Percentiles rank a stretch among this genome's conserved stretches.
These are phyloP conservation scores for Lepidopterella palustris DNA, from an alignment of 495 filamentous ascomycete genomes.

Conservation along the genomic window DNA sequence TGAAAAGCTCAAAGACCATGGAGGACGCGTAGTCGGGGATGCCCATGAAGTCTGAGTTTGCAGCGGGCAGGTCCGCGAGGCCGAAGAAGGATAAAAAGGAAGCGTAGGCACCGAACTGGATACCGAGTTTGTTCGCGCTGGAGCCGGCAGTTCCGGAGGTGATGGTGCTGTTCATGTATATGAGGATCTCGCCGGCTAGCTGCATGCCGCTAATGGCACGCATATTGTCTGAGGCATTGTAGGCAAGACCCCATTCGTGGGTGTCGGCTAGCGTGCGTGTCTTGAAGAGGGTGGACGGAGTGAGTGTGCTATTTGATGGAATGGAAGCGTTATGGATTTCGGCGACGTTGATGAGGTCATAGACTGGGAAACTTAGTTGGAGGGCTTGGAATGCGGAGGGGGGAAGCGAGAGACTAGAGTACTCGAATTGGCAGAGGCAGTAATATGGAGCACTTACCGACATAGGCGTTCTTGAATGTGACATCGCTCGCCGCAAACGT, in stretches of 20 bases:
- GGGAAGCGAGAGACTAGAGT: background rate
- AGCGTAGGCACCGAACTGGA: constrained; percentile 65
- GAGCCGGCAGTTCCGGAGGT: constrained; percentile 31
- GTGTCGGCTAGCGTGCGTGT: constrained; percentile 59
- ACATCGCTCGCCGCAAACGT: constrained; percentile 49
- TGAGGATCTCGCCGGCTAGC: constrained; percentile 54
- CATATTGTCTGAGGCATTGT: constrained; percentile 52
- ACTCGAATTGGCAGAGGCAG: background rate
- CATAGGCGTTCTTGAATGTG: constrained; percentile 67
- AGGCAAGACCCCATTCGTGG: constrained; percentile 59
- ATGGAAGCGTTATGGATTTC: constrained; percentile 63
- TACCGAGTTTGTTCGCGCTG: constrained; percentile 46
- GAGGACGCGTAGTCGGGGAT: constrained; percentile 62
- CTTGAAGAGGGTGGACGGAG: constrained; percentile 45
- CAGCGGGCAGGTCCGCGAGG: constrained; percentile 51
- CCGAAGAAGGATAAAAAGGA: constrained; percentile 72
- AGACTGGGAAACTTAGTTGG: constrained; percentile 41
- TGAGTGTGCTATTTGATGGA: constrained; percentile 45
- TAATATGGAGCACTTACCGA: constrained; percentile 38
- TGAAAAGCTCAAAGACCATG: constrained; percentile 71
- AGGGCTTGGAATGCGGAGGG: background rate
- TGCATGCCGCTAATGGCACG: constrained; percentile 61
- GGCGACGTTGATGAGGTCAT: constrained; percentile 69
- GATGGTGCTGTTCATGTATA: constrained; percentile 50
- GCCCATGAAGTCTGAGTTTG: constrained; percentile 57